Evolutionary conservation across 495 filamentous ascomycete genomes (phyloP).

Genomic region (Tricharina praecox): DNA sequence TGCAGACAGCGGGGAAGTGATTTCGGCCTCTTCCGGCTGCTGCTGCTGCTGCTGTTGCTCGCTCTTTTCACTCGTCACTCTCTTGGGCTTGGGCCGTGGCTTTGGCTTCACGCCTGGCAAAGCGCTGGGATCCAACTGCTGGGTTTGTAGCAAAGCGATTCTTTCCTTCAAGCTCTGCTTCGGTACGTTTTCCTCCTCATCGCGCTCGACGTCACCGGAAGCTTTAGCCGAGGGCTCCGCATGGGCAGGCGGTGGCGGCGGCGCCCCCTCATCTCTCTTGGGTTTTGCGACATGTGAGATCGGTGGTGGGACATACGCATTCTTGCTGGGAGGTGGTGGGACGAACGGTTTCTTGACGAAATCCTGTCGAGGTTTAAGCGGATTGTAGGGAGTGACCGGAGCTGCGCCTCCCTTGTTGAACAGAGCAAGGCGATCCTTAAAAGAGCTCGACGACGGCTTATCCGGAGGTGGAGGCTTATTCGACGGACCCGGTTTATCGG

Average conservation of each 20-base stretch:
- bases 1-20: background rate
- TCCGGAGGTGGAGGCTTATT: conserved; percentile 47
- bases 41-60: no score
- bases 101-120: conserved; percentile 74
- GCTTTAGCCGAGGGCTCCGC: conserved; percentile 39
- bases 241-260: conserved; percentile 44
- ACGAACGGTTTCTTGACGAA: conserved; percentile 99
- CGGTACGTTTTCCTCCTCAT: conserved; percentile 51
- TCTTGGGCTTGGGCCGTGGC: conserved; percentile 59
- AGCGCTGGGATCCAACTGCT: conserved; percentile 58
- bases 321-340: conserved; percentile 79
- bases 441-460: conserved; percentile 60
- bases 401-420: conserved; percentile 84
- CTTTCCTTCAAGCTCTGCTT: conserved; percentile 86
- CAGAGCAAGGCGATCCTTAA: conserved; percentile 86
- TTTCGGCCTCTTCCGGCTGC: background rate
- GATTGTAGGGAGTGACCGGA: conserved; percentile 76
- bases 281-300: conserved; percentile 50
- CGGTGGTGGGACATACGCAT: conserved; percentile 71
- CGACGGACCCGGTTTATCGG: conserved; percentile 25
- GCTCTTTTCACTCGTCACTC: conserved; percentile 37
- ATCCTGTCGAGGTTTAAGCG: conserved; percentile 40
- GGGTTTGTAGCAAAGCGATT: conserved; percentile 82
- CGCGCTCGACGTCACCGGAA: conserved; percentile 24
- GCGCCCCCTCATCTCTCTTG: conserved; percentile 74